These are phyloP conservation scores for Osmanthus fragrans DNA, from an alignment of 257 asterid species.

Conservation along the genomic window DNA sequence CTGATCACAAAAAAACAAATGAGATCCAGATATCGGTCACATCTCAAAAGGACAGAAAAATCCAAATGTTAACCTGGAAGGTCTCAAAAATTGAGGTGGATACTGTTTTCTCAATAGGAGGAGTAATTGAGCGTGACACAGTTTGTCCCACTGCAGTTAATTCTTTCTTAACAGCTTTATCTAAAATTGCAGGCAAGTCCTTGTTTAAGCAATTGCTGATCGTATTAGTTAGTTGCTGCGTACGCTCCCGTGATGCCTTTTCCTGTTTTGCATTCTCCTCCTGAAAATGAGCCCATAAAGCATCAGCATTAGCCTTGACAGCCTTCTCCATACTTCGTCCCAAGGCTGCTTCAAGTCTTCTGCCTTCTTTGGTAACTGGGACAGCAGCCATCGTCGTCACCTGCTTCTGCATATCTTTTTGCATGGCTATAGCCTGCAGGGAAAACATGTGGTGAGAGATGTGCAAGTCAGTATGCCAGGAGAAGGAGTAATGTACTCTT, in stretches of 20 bases:
- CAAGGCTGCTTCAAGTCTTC: constrained; percentile 75
- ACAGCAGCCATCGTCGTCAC: constrained; percentile 58
- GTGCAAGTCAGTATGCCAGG: too few species aligned
- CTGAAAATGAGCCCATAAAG: constrained; percentile 84
- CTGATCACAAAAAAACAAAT: constrained; percentile 47
- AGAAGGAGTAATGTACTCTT: background rate
- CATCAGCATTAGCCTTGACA: constrained; percentile 77
- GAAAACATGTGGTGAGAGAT: background rate
- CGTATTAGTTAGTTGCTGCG: background rate
- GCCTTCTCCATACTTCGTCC: constrained; percentile 79
- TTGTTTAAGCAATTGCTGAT: background rate
- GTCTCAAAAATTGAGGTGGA: constrained; percentile 66
- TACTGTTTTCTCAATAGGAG: constrained; percentile 74
- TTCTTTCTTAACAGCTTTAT: constrained; percentile 81
- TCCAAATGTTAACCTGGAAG: constrained; percentile 64
- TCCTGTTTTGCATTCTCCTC: constrained; percentile 68
- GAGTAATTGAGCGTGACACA: constrained; percentile 67
- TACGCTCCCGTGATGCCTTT: background rate
- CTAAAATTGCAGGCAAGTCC: constrained; percentile 36
- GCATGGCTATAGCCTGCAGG: constrained; percentile 57
- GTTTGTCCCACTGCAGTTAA: constrained; percentile 69
- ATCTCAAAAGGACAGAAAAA: background rate
- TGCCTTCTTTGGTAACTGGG: constrained; percentile 83
- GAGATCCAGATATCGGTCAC: constrained; percentile 18
- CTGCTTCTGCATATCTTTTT: constrained; percentile 56